Percentiles rank a stretch among this genome's conserved stretches.
phyloP scores from a whole-genome alignment of 108 stramenopile genomes.

The Epithemia pelagica region DNA sequence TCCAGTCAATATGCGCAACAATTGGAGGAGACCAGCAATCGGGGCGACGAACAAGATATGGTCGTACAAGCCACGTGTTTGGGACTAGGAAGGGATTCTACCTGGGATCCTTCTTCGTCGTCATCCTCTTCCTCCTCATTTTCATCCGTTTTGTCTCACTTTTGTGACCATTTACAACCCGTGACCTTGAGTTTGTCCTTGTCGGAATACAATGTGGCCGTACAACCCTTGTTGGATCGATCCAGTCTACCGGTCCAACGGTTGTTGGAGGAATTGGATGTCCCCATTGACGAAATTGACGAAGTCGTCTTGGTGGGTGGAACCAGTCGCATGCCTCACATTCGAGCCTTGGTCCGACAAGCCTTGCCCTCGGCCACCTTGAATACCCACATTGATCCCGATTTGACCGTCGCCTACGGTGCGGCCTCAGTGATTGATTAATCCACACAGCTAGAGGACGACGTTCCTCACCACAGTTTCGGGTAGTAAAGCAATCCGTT shows the following conservation, averaged over 20 bases:
- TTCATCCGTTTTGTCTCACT: constrained; percentile 8
- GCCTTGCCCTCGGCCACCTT: constrained; percentile 61
- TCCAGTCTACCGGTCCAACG: constrained; percentile 68
- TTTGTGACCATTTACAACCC: constrained; percentile 44
- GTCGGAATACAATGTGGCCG: constrained; percentile 66
- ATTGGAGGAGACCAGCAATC: not conserved
- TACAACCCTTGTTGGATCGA: constrained; percentile 63
- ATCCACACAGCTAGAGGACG: too few species aligned
- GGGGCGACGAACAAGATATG: not conserved
- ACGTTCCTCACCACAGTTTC: too few species aligned
- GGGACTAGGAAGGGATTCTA: constrained; percentile 9
- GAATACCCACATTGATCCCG: constrained; percentile 95
- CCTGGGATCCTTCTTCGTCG: not conserved
- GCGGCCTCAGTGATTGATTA: constrained; percentile 95
- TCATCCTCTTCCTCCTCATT: not conserved
- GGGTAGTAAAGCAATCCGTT: too few species aligned
- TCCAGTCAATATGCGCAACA: constrained; percentile 25
- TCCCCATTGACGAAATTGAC: constrained; percentile 79
- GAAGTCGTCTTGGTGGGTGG: constrained; percentile 99
- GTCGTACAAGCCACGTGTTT: constrained; percentile 11
- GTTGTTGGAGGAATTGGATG: constrained; percentile 65
- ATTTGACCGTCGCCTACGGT: constrained; percentile 95
- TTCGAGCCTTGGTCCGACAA: constrained; percentile 72
- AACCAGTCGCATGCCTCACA: constrained; percentile 89
- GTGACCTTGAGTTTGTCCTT: constrained; percentile 48